phyloP scores from a whole-genome alignment of 768 basidiomycete genomes.

The Tulasnella calospora region DNA sequence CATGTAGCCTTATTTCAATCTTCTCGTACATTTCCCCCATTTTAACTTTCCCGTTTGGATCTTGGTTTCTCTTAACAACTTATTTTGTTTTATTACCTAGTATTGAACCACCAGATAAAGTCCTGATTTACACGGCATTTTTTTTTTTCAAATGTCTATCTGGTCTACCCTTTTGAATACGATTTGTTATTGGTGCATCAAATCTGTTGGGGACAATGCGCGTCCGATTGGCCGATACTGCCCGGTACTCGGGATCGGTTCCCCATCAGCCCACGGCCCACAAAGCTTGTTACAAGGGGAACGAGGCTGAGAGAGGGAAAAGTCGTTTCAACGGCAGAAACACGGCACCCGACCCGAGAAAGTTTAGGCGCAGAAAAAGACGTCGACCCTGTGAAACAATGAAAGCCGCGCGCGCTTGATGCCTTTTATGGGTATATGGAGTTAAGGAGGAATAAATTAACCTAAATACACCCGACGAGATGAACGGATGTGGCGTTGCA shows the following conservation, averaged over 20 bases:
- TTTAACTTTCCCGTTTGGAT: not conserved
- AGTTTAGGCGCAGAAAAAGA: not conserved
- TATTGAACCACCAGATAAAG: not conserved
- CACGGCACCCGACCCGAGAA: not conserved
- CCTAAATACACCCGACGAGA: not conserved
- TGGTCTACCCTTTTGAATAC: not conserved
- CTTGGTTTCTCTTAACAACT: not conserved
- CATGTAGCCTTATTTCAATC: not conserved
- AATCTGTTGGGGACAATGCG: not conserved
- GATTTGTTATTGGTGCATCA: not conserved
- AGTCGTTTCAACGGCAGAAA: not conserved
- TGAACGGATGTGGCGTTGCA: not conserved
- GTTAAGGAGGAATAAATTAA: not conserved
- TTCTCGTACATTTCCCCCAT: not conserved
- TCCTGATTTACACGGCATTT: not conserved
- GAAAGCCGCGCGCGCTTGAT: not conserved
- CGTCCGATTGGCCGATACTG: not conserved
- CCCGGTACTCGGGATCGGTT: too few species aligned
- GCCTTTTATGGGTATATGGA: constrained; percentile 8
- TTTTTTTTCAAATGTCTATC: too few species aligned
- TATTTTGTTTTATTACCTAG: constrained; percentile 7
- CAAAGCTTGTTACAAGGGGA: not conserved
- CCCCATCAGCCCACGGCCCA: not conserved
- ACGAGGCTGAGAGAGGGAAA: not conserved
- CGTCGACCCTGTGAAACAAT: not conserved